A percentile compares a stretch with the other conserved stretches of the same genome.
Evolutionary conservation across 2,329 filamentous ascomycete species (phyloP).

Genomic region (Botryosphaeria dothidea): DNA sequence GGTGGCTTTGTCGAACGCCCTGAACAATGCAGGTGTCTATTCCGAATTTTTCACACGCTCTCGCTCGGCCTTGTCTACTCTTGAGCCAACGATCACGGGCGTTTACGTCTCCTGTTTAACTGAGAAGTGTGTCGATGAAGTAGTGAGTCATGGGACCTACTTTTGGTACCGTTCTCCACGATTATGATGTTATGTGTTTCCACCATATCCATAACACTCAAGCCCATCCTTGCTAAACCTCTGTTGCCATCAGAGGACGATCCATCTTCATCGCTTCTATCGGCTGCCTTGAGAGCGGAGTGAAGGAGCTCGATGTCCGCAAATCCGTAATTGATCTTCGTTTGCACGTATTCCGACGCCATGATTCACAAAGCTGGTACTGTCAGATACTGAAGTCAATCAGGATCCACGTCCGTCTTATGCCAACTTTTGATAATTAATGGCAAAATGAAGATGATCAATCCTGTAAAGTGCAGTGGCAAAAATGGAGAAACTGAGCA

Average conservation of each 20-base stretch:
- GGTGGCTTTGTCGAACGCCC: conserved; percentile 16
- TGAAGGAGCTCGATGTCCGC: neutral
- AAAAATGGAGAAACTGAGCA: neutral
- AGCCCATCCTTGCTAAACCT: conserved; percentile 3
- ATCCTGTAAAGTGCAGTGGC: neutral
- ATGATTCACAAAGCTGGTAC: neutral
- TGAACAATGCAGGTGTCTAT: conserved; percentile 17
- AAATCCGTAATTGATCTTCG: conserved; percentile 14
- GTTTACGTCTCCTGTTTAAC: conserved; percentile 6
- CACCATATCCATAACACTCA: conserved; percentile 16
- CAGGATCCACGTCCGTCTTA: neutral
- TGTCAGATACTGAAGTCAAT: neutral
- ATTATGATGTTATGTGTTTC: conserved; percentile 7
- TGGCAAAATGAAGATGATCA: neutral
- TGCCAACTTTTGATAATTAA: neutral
- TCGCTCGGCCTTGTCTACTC: conserved; percentile 11
- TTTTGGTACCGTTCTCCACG: conserved; percentile 6
- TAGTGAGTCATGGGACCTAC: neutral
- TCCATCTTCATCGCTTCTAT: conserved; percentile 11
- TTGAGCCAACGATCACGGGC: conserved; percentile 18
- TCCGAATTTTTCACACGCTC: conserved; percentile 7
- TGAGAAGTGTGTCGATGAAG: neutral
- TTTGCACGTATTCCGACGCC: conserved; percentile 14
- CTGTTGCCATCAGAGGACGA: conserved; percentile 19
- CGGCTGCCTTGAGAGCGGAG: conserved; percentile 20